Evolutionary conservation across 169 alveolate species (phyloP).

Genomic region (Cryptosporidium xiaoi): DNA sequence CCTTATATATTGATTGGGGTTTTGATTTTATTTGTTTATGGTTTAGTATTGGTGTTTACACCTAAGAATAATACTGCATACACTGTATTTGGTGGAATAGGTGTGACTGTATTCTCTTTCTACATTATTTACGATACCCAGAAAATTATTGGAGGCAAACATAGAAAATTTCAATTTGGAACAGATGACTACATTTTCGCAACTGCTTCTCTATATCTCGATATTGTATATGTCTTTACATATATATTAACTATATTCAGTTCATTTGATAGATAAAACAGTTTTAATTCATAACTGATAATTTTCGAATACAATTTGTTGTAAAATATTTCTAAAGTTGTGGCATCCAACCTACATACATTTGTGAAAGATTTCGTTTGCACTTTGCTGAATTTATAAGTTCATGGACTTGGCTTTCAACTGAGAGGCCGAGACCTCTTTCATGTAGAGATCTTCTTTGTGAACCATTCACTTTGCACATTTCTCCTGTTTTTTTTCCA

Average conservation of each 20-base stretch:
- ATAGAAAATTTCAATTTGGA: constrained; percentile 85
- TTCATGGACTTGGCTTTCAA: constrained; percentile 85
- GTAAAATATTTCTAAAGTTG: constrained; percentile 77
- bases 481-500: constrained; percentile 82
- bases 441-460: constrained; percentile 85
- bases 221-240: constrained; percentile 87
- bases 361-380: constrained; percentile 91
- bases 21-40: constrained; percentile 72
- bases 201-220: constrained; percentile 89
- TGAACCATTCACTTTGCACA: constrained; percentile 83
- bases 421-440: constrained; percentile 78
- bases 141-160: constrained; percentile 91
- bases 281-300: no score
- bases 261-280: constrained; percentile 14
- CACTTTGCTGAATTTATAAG: constrained; percentile 92
- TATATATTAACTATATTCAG: constrained; percentile 76
- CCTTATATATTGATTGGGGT: constrained; percentile 77
- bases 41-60: constrained; percentile 76
- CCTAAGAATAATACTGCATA: constrained; percentile 68
- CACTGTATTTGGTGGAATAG: constrained; percentile 79
- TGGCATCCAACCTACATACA: constrained; percentile 96
- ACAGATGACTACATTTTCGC: constrained; percentile 94
- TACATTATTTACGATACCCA: constrained; percentile 91
- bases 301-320: background rate
- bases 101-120: constrained; percentile 86